Conservation (phyloP, 2,329 filamentous ascomycete genomes). For the Nigrospora sphaerica region DNA sequence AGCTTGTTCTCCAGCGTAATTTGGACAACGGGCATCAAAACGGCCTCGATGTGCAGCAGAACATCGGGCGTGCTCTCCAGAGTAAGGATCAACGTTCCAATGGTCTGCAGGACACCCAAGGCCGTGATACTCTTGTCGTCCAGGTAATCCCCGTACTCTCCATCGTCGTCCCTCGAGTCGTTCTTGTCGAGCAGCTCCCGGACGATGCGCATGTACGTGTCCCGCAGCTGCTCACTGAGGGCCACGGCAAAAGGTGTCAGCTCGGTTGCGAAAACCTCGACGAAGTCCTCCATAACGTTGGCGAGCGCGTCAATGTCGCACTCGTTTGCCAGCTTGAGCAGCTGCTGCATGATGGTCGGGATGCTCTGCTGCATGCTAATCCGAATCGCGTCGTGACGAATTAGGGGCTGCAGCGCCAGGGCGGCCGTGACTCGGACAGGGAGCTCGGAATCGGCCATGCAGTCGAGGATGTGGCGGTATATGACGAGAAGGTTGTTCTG, state of each 20-base stretch:
- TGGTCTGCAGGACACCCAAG: constrained; percentile 91
- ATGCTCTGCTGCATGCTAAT: constrained; percentile 97
- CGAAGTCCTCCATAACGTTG: constrained; percentile 99
- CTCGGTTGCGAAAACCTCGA: constrained; percentile 96
- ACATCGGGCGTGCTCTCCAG: constrained; percentile 96
- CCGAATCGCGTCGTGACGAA: constrained; percentile 89
- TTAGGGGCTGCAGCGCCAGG: constrained; percentile 88
- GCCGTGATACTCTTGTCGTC: constrained; percentile 99
- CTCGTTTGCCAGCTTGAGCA: constrained; percentile 94
- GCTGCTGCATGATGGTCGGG: constrained; percentile 97
- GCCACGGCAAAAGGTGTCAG: constrained; percentile 95
- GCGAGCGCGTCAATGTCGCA: constrained; percentile 95
- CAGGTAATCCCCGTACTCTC: constrained; percentile 79
- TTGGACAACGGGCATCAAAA: constrained; percentile 94
- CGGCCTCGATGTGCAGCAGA: constrained; percentile 85
- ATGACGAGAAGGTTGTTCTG: constrained; percentile 91
- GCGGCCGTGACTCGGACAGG: constrained; percentile 93
- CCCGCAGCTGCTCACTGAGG: constrained; percentile 87
- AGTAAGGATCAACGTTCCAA: constrained; percentile 92
- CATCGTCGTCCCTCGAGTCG: constrained; percentile 67
- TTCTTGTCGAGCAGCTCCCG: constrained; percentile 87
- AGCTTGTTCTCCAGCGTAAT: constrained; percentile 97
- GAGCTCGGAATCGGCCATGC: constrained; percentile 89
- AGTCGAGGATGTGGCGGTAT: constrained; percentile 93
- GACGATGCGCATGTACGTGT: constrained; percentile 93